Evolutionary conservation across 495 filamentous ascomycete species (phyloP), one percentile per base, ranked within the genome.

Genomic region (Neurospora sp.): DNA sequence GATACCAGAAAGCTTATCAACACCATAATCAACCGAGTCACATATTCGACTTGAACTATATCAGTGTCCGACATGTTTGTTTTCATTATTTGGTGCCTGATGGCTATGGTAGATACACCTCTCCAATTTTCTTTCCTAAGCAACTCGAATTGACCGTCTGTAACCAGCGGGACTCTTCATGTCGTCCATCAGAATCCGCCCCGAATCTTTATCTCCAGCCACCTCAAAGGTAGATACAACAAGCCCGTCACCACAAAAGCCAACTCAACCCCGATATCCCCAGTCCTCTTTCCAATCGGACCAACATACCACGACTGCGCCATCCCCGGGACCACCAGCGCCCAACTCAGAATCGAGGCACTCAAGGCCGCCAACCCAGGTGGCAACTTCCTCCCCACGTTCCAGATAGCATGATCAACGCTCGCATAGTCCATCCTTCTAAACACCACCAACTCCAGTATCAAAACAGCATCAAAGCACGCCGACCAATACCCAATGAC

Each of bases 401-500:
- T 83, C 83, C 86, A 88, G 53, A 83, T 82, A 12, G 75, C 77
- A 22, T 84, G 81, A 8, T 83, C 81, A 65, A 82, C 86, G 3
- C 78, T 81, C 1, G 77, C 74, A 38, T 78, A 82, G 61, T 82
- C 79, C 77, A 80, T 73, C 44, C 69, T 68, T 37, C 81, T 76
- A 73, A 87, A 87, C 3, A 85, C 76, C 53, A 86, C 78, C 73
- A 84, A 77, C 74, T 88, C 86, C 16, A 78, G 75, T n/a, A 85
- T 74, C 8, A 85, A 71, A 17, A 87, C 80, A 0, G 81, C 84
- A 41, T 84, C 82, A 70, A 85, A 87, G 10, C 84, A 85, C 3
- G 83, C 85, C 2, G 84, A 79, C 85, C 86, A 88, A 75, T 87
- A 88, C 3, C 84, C 85, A 70, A 87, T 87, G 12, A 87, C 76